Evolutionary conservation across 2,329 filamentous ascomycete species (phyloP), one percentile per base, ranked within the genome.

Genomic region (Arthroderma sp.): DNA sequence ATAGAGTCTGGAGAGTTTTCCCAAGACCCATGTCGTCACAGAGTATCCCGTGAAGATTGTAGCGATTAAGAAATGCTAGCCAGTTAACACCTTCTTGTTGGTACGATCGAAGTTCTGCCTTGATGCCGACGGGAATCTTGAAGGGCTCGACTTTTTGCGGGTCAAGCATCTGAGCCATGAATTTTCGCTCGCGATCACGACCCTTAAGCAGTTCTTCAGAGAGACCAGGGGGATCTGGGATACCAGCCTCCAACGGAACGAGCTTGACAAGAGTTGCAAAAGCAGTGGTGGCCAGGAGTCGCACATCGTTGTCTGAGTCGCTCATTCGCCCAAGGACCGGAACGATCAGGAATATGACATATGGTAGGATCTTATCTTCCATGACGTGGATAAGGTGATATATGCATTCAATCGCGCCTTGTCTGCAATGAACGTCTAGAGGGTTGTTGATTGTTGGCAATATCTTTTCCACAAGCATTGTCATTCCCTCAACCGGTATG

Each of bases 1-100:
- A 98, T 22, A 98, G 77, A 0, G 93, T 98, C 63, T 98, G 91
- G 7, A 98, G 69, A 1, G 91, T 98, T 69, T 98, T 98, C 41
- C 91, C 91, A 29, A 98, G 82, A 58, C 91, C 91, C 91, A 98
- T 98, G 62, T 98, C 91, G 58, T 98, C 91, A 60, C 91, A 98
- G 48, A 98, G 84, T 63, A 98, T 95, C 40, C 91, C 91, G 56
- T 98, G 93, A 1, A 98, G 77, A 57, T 98, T 89, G 61, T 96
- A 98, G 47, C 88, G 88, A 62, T 98, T 98, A 54, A 98, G 80
- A 68, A 98, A 98, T 46, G 93, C 82, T 42, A 98, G 77, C 91
- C 91, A 98, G 60, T 98, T 98, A 59, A 98, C 89, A 61, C 91
- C 91, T 44, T 98, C 91, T 64, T 98, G 91, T 63, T 98, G 93